phyloP scores from a whole-genome alignment of 179 eudicot genomes.

The Pouteria campechiana region DNA sequence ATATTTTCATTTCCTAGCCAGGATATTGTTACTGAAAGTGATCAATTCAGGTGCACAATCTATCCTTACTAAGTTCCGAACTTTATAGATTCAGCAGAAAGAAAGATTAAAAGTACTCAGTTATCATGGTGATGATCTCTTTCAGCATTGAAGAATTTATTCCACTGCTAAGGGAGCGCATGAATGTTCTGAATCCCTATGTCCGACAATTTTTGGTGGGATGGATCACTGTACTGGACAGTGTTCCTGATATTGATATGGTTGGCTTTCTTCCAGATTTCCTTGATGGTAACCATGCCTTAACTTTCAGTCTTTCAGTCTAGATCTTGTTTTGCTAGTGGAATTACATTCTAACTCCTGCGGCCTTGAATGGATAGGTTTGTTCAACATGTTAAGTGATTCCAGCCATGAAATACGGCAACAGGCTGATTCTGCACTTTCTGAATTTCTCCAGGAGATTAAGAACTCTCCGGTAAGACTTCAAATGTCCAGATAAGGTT shows the following conservation, averaged over 20 bases:
- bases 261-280: slow-evolving; percentile 99
- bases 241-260: slow-evolving; percentile 99
- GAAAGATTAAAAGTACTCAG: neutral
- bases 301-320: slow-evolving; percentile 1
- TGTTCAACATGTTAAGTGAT: slow-evolving; percentile 97
- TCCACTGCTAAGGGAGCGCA: slow-evolving; percentile 93
- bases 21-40: slow-evolving; percentile 99
- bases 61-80: neutral
- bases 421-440: slow-evolving; percentile 97
- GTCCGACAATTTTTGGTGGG: slow-evolving; percentile 99
- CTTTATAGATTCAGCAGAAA: neutral
- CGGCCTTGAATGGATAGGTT: slow-evolving; percentile 43
- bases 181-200: slow-evolving; percentile 94
- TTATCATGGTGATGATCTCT: slow-evolving; percentile 1
- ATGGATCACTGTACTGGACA: slow-evolving; percentile 98
- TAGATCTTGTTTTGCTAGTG: neutral
- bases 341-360: neutral
- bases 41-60: slow-evolving; percentile 78
- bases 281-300: slow-evolving; percentile 71
- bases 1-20: slow-evolving; percentile 22
- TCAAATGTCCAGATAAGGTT: no score
- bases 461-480: slow-evolving; percentile 88
- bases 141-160: slow-evolving; percentile 97
- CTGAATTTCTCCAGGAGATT: slow-evolving; percentile 97
- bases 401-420: slow-evolving; percentile 96